A percentile compares a stretch with the other conserved stretches of the same genome.
phyloP scores from a whole-genome alignment of 148 eudicot genomes.

The Rhododendron ovatum region DNA sequence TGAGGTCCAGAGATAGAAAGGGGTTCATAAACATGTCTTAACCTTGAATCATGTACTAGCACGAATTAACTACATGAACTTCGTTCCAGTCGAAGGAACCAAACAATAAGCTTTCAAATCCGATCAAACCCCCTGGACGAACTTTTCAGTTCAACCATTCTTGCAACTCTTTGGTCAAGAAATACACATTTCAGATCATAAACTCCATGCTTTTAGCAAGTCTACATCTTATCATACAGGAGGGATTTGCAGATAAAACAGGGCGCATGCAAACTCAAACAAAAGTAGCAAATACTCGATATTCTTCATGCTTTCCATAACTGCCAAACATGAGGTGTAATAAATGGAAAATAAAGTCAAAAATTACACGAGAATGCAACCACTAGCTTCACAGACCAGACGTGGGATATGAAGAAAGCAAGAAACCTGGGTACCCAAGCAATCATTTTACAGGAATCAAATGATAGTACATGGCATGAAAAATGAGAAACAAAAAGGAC shows the following conservation, averaged over 20 bases:
- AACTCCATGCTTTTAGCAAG: background rate
- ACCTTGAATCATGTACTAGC: too few species aligned
- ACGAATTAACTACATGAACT: too few species aligned
- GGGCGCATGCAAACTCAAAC: background rate
- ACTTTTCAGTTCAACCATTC: background rate
- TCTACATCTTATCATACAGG: background rate
- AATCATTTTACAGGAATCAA: background rate
- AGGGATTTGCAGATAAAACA: background rate
- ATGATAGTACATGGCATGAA: background rate
- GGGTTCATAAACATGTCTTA: background rate
- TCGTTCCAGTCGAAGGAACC: too few species aligned
- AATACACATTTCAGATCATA: background rate
- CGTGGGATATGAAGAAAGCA: background rate
- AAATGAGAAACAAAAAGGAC: background rate
- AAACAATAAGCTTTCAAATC: too few species aligned
- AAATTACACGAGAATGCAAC: background rate
- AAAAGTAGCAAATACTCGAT: background rate
- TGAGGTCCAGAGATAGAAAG: background rate
- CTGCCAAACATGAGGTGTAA: background rate
- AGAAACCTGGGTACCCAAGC: background rate
- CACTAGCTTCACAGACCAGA: background rate
- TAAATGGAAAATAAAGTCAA: background rate
- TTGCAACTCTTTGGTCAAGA: background rate
- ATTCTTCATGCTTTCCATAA: background rate
- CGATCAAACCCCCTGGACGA: background rate